These are phyloP conservation scores for Quercus aquifolioides DNA, from an alignment of 306 rosid genomes.

Conservation along the genomic window DNA sequence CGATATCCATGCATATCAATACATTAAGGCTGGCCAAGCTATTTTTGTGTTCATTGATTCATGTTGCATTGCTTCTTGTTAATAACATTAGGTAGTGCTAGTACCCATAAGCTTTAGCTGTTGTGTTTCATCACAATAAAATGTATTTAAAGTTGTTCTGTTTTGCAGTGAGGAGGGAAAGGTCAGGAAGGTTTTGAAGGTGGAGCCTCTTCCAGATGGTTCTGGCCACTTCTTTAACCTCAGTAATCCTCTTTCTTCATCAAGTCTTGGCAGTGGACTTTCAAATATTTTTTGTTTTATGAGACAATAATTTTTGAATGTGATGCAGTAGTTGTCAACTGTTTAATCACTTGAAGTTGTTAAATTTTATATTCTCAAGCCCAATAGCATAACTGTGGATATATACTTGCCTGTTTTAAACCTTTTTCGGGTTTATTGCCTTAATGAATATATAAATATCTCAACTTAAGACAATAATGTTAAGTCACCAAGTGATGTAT, in stretches of 20 bases:
- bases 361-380: neutral
- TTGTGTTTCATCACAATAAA: neutral
- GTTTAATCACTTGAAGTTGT: neutral
- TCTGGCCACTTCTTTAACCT: constrained; percentile 92
- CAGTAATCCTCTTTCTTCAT: constrained; percentile 51
- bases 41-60: neutral
- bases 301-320: neutral
- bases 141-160: constrained; percentile 12
- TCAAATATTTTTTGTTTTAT: constrained; percentile 1
- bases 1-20: neutral
- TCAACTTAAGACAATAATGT: neutral
- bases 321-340: constrained; percentile 1
- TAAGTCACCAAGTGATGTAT: neutral
- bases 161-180: constrained; percentile 89
- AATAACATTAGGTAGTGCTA: neutral
- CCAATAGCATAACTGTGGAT: neutral
- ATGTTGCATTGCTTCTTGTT: neutral
- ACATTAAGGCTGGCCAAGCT: neutral
- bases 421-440: neutral
- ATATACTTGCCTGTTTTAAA: neutral
- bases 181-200: constrained; percentile 80
- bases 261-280: constrained; percentile 9
- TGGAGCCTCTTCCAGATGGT: constrained; percentile 92
- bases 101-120: neutral
- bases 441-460: neutral